Conservation (phyloP, 2,329 filamentous ascomycete species). For the Pseudopithomyces chartarum region DNA sequence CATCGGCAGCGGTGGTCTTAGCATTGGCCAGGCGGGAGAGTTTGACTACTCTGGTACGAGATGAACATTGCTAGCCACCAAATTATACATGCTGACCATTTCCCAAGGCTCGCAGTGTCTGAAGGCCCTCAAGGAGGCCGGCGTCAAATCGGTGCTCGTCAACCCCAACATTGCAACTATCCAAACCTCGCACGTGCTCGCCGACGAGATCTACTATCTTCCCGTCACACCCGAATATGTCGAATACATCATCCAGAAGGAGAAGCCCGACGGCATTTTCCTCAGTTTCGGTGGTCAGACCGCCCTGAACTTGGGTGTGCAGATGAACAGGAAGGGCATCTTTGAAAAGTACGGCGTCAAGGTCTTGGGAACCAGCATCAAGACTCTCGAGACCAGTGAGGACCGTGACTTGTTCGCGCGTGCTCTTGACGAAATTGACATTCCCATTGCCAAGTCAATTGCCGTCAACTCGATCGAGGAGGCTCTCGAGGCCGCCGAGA, state of each 20-base stretch:
- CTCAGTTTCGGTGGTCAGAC: conserved; percentile 97
- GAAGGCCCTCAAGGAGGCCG: conserved; percentile 95
- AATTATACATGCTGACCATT: conserved; percentile 19
- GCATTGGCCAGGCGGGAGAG: conserved; percentile 96
- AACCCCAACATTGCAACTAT: conserved; percentile 99
- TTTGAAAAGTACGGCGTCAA: conserved; percentile 95
- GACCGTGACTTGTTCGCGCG: conserved; percentile 96
- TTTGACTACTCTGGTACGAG: conserved; percentile 92
- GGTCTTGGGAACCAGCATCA: conserved; percentile 92
- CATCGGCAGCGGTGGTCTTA: conserved; percentile 92
- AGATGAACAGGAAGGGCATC: conserved; percentile 95
- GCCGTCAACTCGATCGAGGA: conserved; percentile 91
- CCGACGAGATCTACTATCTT: conserved; percentile 97
- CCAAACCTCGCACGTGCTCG: conserved; percentile 93
- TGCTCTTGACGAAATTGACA: conserved; percentile 94
- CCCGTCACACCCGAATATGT: conserved; percentile 98
- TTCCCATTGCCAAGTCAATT: conserved; percentile 95
- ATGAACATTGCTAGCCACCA: not conserved
- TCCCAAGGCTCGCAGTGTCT: conserved; percentile 84
- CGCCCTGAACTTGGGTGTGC: conserved; percentile 91
- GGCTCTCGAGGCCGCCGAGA: conserved; percentile 82
- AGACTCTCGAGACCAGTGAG: conserved; percentile 91
- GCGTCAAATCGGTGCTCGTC: conserved; percentile 87
- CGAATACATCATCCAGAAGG: conserved; percentile 94
- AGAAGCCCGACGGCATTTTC: conserved; percentile 95